These are phyloP conservation scores for Nyssa sinensis DNA, from an alignment of 148 eudicot genomes.

Conservation along the genomic window DNA sequence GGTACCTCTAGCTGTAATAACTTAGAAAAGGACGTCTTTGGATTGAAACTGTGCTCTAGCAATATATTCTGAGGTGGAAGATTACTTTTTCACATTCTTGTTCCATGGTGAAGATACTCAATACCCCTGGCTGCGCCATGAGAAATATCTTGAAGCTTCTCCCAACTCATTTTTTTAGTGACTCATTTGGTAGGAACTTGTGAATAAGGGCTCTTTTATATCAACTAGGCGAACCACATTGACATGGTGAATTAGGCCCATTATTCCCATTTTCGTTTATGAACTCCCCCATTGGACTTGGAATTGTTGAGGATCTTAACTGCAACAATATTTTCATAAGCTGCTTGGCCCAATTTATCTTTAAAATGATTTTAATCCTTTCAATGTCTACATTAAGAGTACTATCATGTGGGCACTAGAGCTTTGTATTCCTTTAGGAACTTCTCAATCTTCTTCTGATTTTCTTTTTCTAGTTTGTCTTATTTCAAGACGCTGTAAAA, in stretches of 20 bases:
- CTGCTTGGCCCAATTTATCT: slow-evolving; percentile 2
- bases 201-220: background rate
- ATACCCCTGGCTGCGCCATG: background rate
- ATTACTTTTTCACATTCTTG: background rate
- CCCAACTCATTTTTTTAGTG: slow-evolving; percentile 6
- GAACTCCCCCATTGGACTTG: background rate
- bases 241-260: slow-evolving; percentile 9
- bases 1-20: background rate
- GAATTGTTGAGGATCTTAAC: slow-evolving; percentile 11
- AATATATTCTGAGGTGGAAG: background rate
- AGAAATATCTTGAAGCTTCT: slow-evolving; percentile 5
- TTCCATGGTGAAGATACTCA: slow-evolving; percentile 8
- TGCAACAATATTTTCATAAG: slow-evolving; percentile 1
- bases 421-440: slow-evolving; percentile 5
- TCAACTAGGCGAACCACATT: slow-evolving; percentile 3
- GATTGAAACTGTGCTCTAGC: slow-evolving; percentile 1
- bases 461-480: background rate
- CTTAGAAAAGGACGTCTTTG: background rate
- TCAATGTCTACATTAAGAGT: background rate
- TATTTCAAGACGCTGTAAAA: too few relatives aligned
- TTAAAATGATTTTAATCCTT: slow-evolving; percentile 4
- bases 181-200: background rate
- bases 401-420: slow-evolving; percentile 3
- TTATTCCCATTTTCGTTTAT: slow-evolving; percentile 9
- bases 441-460: background rate